phyloP scores from a whole-genome alignment of 306 rosid species.

The Mimosa bimucronata region DNA sequence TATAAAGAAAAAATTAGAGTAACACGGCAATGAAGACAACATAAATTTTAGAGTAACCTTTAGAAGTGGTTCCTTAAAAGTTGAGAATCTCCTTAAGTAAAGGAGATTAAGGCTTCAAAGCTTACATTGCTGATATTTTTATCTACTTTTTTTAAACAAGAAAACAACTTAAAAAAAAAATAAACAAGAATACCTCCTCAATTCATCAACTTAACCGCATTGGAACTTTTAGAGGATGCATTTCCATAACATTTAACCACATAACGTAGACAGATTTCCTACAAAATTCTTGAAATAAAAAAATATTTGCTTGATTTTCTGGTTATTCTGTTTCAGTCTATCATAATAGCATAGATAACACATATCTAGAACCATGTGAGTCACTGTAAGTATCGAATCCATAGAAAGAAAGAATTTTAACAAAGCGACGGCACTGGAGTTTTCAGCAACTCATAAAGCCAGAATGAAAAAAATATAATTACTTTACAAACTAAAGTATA shows the following conservation, averaged over 20 bases:
- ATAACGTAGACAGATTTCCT: conserved; percentile 30
- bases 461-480: background rate
- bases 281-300: background rate
- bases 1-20: background rate
- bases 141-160: background rate
- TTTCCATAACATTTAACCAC: conserved; percentile 6
- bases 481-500: conserved; percentile 20
- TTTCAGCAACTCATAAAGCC: conserved; percentile 19
- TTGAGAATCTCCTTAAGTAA: background rate
- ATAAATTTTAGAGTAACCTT: conserved; percentile 2
- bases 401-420: conserved; percentile 26
- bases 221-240: background rate
- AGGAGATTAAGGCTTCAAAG: background rate
- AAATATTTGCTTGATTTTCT: conserved; percentile 21
- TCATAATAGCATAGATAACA: background rate
- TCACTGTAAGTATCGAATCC: conserved; percentile 18
- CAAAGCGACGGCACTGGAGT: conserved; percentile 2
- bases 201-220: background rate
- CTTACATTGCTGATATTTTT: background rate
- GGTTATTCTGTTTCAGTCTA: background rate
- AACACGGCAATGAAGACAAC: background rate
- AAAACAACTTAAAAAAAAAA: background rate
- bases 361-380: background rate
- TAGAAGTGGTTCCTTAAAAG: background rate
- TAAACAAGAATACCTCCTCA: too few relatives aligned